Evolutionary conservation across 78 protist species (phyloP), one percentile per base, ranked within the genome.

Genomic region (Dictyostelium purpureum): DNA sequence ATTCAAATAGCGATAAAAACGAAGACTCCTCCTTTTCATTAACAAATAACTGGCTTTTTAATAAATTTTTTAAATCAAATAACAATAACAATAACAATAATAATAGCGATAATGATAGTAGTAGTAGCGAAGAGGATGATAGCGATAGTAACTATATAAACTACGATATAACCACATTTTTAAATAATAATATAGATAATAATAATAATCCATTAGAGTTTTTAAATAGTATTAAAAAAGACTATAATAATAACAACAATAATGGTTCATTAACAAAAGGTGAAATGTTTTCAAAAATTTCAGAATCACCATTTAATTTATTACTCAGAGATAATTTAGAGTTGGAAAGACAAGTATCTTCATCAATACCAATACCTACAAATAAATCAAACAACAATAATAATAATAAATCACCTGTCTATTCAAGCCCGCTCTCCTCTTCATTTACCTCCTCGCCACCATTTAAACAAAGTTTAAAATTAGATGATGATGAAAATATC

Each of bases 21-120:
- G 31, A 67, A 1, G 31, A 67, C 37, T 0, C 43, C 9, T 42
- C 26, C 26, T 16, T 63, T 9, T 63, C 71, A 28, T 31, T 63
- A 31, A 31, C 71, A 63, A 63, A 63, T 37, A 63, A 63, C 33
- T 63, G 71, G 71, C 33, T 63, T 63, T 37, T 63, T 14, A 69
- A 69, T 19, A 40, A 28, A 69, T 42, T 40, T 40, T 69, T 69
- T 37, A 69, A 40, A 42, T 40, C 43, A n/a, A 65, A 65, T 65
- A 65, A 65, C 12, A 65, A 65, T 65, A 65, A 35, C 12, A 65
- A 65, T 65, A 65, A 37, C 2, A 65, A 37, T 65, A 65, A 65
- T 5, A 37, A 37, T 65, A 65, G 28, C 16, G 28, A 63, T 0
- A 63, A 63, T 35, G 28, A n/a, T 1, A 54, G 6, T 24, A 54